Conservation (phyloP, 1,284 basidiomycete genomes). For the Malassezia sympodialis region DNA sequence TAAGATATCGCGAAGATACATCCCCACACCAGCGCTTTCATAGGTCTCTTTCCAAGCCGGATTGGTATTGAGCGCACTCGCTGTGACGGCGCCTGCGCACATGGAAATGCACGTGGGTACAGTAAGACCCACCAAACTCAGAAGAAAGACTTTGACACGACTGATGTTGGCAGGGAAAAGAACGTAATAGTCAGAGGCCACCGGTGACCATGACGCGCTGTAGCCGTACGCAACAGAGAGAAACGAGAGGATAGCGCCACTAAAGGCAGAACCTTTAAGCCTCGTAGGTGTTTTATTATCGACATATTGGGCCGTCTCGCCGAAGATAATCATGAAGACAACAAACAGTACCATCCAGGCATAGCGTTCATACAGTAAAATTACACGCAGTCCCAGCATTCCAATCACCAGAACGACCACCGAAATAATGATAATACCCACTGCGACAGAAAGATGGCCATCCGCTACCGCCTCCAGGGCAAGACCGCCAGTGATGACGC, state of each 20-base stretch:
- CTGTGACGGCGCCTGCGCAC: background rate
- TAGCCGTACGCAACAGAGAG: background rate
- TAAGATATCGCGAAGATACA: background rate
- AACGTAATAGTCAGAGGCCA: background rate
- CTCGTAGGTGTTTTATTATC: background rate
- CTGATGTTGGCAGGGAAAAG: background rate
- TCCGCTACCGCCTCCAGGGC: background rate
- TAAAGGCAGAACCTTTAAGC: background rate
- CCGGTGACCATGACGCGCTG: background rate
- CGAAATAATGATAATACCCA: background rate
- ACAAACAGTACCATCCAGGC: background rate
- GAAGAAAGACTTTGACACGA: background rate
- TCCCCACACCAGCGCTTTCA: background rate
- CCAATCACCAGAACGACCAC: background rate
- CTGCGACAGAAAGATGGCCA: background rate
- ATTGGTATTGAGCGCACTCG: background rate
- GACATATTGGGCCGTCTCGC: background rate
- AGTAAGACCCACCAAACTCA: background rate
- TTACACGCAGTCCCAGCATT: background rate
- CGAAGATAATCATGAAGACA: background rate
- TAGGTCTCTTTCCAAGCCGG: background rate
- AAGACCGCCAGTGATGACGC: background rate
- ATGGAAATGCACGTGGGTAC: background rate
- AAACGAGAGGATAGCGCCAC: background rate
- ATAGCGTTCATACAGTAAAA: background rate